Percentiles rank a stretch among this genome's conserved stretches.
Conservation (phyloP, 768 basidiomycete genomes). For the Dioszegia aurantiaca region DNA sequence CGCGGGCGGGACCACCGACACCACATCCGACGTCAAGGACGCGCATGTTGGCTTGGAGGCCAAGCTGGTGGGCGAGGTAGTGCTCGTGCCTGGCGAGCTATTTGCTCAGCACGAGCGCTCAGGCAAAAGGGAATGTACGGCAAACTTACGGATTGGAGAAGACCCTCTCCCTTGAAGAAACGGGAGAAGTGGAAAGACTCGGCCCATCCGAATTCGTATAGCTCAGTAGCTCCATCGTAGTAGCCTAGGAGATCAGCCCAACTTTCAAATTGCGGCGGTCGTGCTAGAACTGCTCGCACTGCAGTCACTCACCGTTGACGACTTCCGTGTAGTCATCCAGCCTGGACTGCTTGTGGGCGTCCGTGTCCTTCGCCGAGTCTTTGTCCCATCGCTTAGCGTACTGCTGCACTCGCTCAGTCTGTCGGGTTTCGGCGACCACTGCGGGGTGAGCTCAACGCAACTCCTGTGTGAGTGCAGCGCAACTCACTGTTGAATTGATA, state of each 20-base stretch:
- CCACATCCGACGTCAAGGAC: conserved; percentile 98
- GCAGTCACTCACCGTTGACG: conserved; percentile 74
- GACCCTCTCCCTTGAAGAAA: conserved; percentile 77
- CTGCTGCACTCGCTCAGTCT: conserved; percentile 29
- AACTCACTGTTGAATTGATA: no score
- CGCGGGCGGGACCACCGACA: conserved; percentile 92
- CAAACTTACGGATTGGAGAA: conserved; percentile 50
- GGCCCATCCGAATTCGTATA: conserved; percentile 79
- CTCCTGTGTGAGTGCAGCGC: background rate
- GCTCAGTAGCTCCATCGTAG: conserved; percentile 91
- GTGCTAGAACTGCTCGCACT: background rate
- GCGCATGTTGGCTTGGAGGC: conserved; percentile 80
- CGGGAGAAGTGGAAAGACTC: conserved; percentile 94
- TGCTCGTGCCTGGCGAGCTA: conserved; percentile 90
- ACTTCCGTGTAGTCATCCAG: conserved; percentile 84
- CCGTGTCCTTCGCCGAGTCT: conserved; percentile 67
- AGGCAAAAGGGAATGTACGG: background rate
- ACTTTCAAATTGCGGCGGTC: background rate
- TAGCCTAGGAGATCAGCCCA: conserved; percentile 62
- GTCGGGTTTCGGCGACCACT: conserved; percentile 12
- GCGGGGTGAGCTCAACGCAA: background rate
- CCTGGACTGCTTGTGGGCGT: conserved; percentile 67
- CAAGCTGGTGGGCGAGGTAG: conserved; percentile 86
- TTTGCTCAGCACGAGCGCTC: background rate
- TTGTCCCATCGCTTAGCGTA: conserved; percentile 93